These are phyloP conservation scores for Fragaria ananassa DNA, from an alignment of 306 rosid genomes.

Conservation along the genomic window DNA sequence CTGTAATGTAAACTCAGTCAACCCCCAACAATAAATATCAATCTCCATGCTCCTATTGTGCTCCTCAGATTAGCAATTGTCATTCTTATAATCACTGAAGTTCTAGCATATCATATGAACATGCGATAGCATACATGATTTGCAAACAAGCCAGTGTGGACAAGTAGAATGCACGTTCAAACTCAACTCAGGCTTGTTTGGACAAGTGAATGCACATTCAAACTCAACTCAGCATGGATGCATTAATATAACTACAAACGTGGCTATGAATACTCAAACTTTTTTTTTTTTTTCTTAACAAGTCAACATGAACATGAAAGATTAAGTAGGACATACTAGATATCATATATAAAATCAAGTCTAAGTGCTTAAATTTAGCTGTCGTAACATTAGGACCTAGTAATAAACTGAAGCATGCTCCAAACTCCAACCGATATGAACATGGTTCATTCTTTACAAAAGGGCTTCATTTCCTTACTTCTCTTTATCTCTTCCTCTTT, in stretches of 20 bases:
- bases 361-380: not conserved
- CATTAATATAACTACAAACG: no score
- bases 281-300: no score
- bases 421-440: not conserved
- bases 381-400: not conserved
- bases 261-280: no score
- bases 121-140: not conserved
- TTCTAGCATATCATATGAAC: not conserved
- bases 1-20: not conserved
- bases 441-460: not conserved
- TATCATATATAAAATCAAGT: not conserved
- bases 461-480: no score
- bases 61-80: not conserved
- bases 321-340: not conserved
- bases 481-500: conserved; percentile 1
- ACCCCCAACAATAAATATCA: conserved; percentile 1
- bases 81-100: not conserved
- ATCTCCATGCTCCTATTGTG: not conserved
- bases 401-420: not conserved
- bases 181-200: not conserved
- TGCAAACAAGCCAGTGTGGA: not conserved
- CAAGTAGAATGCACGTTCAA: not conserved
- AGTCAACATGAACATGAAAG: not conserved
- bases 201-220: not conserved
- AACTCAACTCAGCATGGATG: no score